Percentiles rank a stretch among this genome's conserved stretches.
Conservation (phyloP, 2,329 filamentous ascomycete genomes). For the Colletotrichum magnum region DNA sequence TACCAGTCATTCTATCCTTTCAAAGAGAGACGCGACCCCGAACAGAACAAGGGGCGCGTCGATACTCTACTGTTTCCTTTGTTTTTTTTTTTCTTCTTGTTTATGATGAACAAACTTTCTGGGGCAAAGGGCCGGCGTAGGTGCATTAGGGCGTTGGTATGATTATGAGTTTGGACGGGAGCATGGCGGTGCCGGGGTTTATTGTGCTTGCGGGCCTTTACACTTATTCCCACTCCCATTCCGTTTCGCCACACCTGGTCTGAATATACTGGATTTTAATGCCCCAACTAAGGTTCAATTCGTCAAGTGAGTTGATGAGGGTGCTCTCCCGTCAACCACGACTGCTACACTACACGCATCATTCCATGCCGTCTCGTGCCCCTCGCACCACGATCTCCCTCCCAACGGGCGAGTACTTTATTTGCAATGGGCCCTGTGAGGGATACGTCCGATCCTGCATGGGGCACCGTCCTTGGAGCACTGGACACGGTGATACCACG, state of each 20-base stretch:
- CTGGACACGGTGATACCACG: too few species aligned
- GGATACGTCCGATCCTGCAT: too few species aligned
- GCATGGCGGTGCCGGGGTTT: slow-evolving; percentile 39
- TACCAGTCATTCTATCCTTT: slow-evolving; percentile 28
- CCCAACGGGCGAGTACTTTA: too few species aligned
- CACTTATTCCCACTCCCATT: slow-evolving; percentile 30
- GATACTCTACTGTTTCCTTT: slow-evolving; percentile 30
- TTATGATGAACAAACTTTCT: slow-evolving; percentile 24
- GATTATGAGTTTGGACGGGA: slow-evolving; percentile 36
- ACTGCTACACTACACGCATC: too few species aligned
- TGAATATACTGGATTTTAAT: slow-evolving; percentile 37
- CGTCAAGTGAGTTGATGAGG: too few species aligned
- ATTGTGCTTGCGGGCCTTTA: slow-evolving; percentile 32
- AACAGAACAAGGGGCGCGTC: too few species aligned
- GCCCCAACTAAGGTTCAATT: background rate
- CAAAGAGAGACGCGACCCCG: background rate
- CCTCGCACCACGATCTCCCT: too few species aligned
- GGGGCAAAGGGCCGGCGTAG: slow-evolving; percentile 33
- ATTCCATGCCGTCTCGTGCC: too few species aligned
- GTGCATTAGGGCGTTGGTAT: slow-evolving; percentile 37
- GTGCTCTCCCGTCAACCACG: too few species aligned
- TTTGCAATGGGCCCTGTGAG: too few species aligned
- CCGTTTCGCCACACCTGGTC: slow-evolving; percentile 30
- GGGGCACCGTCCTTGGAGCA: too few species aligned
- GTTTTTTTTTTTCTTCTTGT: slow-evolving; percentile 10